These are phyloP conservation scores for Didymella pomorum DNA, from an alignment of 2,329 filamentous ascomycete species.

Conservation along the genomic window DNA sequence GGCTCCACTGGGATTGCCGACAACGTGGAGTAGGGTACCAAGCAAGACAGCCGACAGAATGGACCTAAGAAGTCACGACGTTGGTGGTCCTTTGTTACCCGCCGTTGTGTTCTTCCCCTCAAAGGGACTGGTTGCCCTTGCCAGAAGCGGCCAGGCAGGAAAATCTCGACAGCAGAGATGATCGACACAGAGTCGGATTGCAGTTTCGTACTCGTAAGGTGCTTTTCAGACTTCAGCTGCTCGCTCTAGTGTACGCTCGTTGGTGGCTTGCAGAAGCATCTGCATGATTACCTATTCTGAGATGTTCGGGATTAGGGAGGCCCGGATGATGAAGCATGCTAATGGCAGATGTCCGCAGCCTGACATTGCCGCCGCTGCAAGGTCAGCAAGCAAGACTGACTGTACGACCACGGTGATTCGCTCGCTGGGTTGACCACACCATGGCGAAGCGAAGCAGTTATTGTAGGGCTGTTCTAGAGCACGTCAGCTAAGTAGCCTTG, in stretches of 20 bases:
- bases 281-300: constrained; percentile 12
- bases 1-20: constrained; percentile 2
- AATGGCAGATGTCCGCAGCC: constrained; percentile 3
- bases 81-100: neutral
- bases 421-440: constrained; percentile 6
- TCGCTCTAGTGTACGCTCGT: neutral
- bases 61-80: neutral
- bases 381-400: constrained; percentile 5
- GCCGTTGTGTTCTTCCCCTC: neutral
- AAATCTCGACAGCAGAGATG: neutral
- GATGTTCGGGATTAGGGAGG: constrained; percentile 8
- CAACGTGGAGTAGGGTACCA: constrained; percentile 1
- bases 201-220: neutral
- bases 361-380: constrained; percentile 2
- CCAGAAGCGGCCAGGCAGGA: neutral
- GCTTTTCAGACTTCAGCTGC: neutral
- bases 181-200: neutral
- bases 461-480: constrained; percentile 30
- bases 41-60: neutral
- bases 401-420: constrained; percentile 2
- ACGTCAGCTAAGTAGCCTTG: constrained; percentile 25
- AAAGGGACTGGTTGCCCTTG: neutral
- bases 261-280: constrained; percentile 11
- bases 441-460: constrained; percentile 19
- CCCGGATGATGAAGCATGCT: constrained; percentile 1